These are phyloP conservation scores for Diddensiella caesifluorescens DNA, from an alignment of 805 yeast genomes.

Conservation along the genomic window DNA sequence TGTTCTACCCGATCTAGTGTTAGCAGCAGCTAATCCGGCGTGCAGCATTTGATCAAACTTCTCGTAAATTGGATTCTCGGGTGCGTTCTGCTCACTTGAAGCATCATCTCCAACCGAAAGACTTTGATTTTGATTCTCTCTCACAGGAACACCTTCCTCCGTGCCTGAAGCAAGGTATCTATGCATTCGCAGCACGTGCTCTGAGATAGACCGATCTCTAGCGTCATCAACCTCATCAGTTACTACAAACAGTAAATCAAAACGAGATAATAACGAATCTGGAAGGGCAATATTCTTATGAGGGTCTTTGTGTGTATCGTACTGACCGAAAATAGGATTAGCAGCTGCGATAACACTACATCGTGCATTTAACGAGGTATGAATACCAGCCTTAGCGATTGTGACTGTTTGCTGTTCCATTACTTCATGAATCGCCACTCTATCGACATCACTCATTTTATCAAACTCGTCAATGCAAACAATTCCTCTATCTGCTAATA, in stretches of 20 bases:
- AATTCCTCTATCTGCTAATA: slow-evolving; percentile 91
- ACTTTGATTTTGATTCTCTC: slow-evolving; percentile 66
- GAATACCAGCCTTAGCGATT: slow-evolving; percentile 96
- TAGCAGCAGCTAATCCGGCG: slow-evolving; percentile 57
- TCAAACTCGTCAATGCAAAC: slow-evolving; percentile 99
- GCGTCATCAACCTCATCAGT: slow-evolving; percentile 89
- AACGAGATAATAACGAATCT: slow-evolving; percentile 93
- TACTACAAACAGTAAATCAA: slow-evolving; percentile 89
- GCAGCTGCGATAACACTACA: slow-evolving; percentile 98
- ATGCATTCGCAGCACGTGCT: slow-evolving; percentile 92
- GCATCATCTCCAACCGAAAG: slow-evolving; percentile 70
- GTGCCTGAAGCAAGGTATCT: slow-evolving; percentile 82
- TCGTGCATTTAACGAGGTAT: slow-evolving; percentile 91
- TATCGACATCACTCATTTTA: slow-evolving; percentile 93
- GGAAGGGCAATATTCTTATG: slow-evolving; percentile 96
- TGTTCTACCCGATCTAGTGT: slow-evolving; percentile 18
- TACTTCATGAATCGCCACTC: slow-evolving; percentile 98
- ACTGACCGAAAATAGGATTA: slow-evolving; percentile 94
- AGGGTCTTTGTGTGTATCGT: slow-evolving; percentile 92
- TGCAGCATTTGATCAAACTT: slow-evolving; percentile 78
- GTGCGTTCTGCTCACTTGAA: slow-evolving; percentile 39
- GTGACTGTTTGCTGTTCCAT: slow-evolving; percentile 99
- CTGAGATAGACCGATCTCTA: slow-evolving; percentile 81
- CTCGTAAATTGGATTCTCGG: slow-evolving; percentile 69
- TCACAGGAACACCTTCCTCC: slow-evolving; percentile 87